Conservation (phyloP, 257 asterid genomes). For the Nicotiana knightiana region DNA sequence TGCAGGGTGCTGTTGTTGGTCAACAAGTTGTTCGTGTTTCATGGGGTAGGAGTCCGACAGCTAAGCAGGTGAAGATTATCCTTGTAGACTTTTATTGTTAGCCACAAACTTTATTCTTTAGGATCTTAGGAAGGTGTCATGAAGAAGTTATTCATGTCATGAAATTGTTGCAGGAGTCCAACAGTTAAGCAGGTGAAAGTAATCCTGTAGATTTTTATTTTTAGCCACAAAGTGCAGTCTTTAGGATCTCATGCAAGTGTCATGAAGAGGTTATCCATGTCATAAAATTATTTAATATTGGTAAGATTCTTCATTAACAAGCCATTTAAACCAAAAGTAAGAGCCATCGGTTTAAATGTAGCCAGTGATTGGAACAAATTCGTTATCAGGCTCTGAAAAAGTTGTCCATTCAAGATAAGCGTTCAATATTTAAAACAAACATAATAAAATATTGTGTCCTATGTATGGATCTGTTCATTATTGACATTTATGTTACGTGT, state of each 20-base stretch:
- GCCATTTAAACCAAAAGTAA: neutral
- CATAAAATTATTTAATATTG: neutral
- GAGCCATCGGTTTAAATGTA: neutral
- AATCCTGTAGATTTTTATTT: neutral
- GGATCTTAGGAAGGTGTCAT: neutral
- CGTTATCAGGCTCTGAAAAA: neutral
- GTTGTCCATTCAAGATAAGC: neutral
- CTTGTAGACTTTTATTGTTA: neutral
- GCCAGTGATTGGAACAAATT: neutral
- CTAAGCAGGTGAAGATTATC: slow-evolving; percentile 57
- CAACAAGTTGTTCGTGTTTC: slow-evolving; percentile 90
- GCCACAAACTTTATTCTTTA: neutral
- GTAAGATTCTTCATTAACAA: neutral
- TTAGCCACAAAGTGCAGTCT: neutral
- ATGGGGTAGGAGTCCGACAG: slow-evolving; percentile 83
- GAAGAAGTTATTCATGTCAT: neutral
- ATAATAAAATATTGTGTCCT: neutral
- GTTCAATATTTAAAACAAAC: neutral
- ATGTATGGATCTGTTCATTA: neutral
- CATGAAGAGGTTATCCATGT: neutral
- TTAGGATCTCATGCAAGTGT: neutral
- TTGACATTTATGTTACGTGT: neutral
- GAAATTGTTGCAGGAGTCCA: neutral
- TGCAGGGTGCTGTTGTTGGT: slow-evolving; percentile 87
- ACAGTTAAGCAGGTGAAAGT: neutral